Percentiles rank a stretch among this genome's conserved stretches.
phyloP scores from a whole-genome alignment of 1,139 yeast species.

The Wickerhamomyces sp. region DNA sequence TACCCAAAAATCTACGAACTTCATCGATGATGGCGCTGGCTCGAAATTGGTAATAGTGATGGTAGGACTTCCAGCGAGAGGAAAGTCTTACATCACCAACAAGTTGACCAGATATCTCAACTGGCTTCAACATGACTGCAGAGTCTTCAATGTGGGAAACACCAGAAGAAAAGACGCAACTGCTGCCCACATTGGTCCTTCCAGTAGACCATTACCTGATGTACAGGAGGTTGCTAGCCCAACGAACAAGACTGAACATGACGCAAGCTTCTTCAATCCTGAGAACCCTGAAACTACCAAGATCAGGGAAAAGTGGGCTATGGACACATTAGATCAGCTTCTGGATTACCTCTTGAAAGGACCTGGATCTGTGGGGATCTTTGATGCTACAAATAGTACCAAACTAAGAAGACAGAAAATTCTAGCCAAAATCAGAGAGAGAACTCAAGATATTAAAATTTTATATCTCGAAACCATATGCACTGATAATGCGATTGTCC shows the following conservation, averaged over 20 bases:
- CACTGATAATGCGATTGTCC: constrained; percentile 71
- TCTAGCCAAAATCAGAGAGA: constrained; percentile 60
- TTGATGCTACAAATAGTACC: constrained; percentile 94
- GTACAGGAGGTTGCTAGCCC: constrained; percentile 1
- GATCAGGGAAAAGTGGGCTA: constrained; percentile 91
- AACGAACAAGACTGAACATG: constrained; percentile 37
- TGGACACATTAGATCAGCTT: constrained; percentile 84
- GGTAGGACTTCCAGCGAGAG: constrained; percentile 94
- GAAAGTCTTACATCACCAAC: constrained; percentile 88
- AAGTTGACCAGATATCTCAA: constrained; percentile 82
- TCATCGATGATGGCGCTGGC: constrained; percentile 40
- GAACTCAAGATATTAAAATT: constrained; percentile 68
- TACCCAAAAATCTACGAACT: constrained; percentile 57
- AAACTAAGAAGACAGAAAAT: constrained; percentile 66
- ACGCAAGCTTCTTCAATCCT: constrained; percentile 85
- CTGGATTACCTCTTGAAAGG: constrained; percentile 77
- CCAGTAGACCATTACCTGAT: constrained; percentile 67
- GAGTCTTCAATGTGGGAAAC: constrained; percentile 91
- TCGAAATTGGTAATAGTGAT: constrained; percentile 86
- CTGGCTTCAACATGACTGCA: constrained; percentile 88
- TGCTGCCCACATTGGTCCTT: constrained; percentile 59
- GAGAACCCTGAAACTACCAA: constrained; percentile 60
- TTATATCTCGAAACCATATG: constrained; percentile 85
- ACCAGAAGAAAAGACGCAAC: constrained; percentile 74
- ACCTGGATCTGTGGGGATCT: constrained; percentile 87